A percentile compares a stretch with the other conserved stretches of the same genome.
Conservation (phyloP, 164 flowering plant genomes). For the Cinnamomum chago region DNA sequence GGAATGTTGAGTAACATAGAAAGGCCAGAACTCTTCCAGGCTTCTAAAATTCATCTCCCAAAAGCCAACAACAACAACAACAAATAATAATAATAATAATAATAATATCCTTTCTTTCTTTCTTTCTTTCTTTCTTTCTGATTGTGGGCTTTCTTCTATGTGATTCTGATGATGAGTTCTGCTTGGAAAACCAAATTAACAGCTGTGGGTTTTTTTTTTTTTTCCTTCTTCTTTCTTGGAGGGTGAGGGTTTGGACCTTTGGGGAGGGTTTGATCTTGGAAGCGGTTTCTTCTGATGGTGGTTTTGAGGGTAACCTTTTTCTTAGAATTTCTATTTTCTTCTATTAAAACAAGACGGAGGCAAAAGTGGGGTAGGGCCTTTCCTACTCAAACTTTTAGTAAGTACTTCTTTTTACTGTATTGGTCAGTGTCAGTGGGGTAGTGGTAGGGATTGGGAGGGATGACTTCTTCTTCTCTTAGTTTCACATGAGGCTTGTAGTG, state of each 20-base stretch:
- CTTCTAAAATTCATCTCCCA: conserved; percentile 70
- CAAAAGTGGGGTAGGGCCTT: neutral
- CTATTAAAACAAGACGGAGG: neutral
- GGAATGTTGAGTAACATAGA: conserved; percentile 86
- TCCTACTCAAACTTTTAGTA: too few relatives aligned
- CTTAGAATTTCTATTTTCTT: neutral
- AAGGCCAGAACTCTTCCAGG: conserved; percentile 89
- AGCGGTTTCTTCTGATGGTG: too few relatives aligned
- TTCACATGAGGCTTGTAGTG: too few relatives aligned
- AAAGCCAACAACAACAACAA: neutral
- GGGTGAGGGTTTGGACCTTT: neutral
- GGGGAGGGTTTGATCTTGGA: too few relatives aligned
- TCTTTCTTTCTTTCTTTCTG: neutral
- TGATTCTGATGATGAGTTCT: neutral
- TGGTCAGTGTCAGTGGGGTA: too few relatives aligned
- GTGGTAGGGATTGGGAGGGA: neutral
- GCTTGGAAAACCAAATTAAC: neutral
- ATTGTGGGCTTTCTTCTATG: neutral
- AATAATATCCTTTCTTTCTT: neutral
- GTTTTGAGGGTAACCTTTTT: neutral
- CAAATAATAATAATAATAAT: neutral
- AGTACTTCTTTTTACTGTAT: too few relatives aligned
- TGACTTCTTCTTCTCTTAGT: too few relatives aligned
- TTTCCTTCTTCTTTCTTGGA: neutral
- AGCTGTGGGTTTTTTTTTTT: neutral